Evolutionary conservation across 2,329 filamentous ascomycete species (phyloP).

Genomic region (Davidsoniella neocaledoniae): DNA sequence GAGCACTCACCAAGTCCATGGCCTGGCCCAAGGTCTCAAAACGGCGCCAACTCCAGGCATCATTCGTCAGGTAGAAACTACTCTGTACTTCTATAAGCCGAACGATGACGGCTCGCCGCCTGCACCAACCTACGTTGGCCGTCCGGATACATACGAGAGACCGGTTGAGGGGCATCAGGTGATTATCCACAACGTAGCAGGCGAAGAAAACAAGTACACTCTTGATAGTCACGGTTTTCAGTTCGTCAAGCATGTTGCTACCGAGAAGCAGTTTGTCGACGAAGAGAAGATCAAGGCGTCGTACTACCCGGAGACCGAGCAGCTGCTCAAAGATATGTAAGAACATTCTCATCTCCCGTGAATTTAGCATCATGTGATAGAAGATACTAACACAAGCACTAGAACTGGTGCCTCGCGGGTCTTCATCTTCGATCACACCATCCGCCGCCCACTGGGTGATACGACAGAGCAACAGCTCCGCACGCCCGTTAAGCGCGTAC

Average conservation of each 20-base stretch:
- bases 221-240: conserved; percentile 28
- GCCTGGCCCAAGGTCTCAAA: neutral
- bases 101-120: conserved; percentile 26
- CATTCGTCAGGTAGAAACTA: conserved; percentile 19
- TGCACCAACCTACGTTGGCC: conserved; percentile 20
- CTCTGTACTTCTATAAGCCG: conserved; percentile 24
- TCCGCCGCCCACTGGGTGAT: conserved; percentile 39
- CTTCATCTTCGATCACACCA: conserved; percentile 57
- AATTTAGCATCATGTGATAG: conserved; percentile 15
- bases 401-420: conserved; percentile 44
- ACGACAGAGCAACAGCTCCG: conserved; percentile 28
- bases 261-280: conserved; percentile 26
- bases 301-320: conserved; percentile 59
- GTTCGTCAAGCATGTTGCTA: conserved; percentile 19
- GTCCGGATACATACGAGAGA: conserved; percentile 21
- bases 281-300: conserved; percentile 40
- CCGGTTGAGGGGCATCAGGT: conserved; percentile 18
- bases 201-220: conserved; percentile 23
- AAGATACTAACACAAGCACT: conserved; percentile 10
- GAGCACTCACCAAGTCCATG: conserved; percentile 3
- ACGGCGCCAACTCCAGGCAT: neutral
- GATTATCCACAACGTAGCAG: conserved; percentile 22
- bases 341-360: neutral
- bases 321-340: conserved; percentile 39
- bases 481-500: conserved; percentile 23